These are phyloP conservation scores for Colletotrichum godetiae DNA, from an alignment of 2,329 filamentous ascomycete genomes.

Conservation along the genomic window DNA sequence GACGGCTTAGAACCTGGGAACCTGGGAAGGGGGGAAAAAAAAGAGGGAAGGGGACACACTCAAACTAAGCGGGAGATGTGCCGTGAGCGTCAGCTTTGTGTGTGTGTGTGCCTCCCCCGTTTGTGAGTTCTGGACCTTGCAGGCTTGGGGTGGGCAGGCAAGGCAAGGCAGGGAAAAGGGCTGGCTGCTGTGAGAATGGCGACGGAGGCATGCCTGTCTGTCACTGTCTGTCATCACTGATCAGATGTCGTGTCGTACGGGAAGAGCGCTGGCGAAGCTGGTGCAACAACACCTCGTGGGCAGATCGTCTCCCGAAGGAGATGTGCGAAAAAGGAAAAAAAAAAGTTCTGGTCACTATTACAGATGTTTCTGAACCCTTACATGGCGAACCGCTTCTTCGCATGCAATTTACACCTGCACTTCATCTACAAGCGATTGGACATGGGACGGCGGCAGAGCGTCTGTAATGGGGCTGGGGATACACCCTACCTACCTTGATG, in stretches of 20 bases:
- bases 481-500: no score
- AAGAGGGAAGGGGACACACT: neutral
- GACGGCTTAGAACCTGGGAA: neutral
- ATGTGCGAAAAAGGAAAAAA: no score
- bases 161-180: neutral
- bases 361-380: neutral
- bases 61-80: neutral
- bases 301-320: neutral
- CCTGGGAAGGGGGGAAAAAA: no score
- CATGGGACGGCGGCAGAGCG: neutral
- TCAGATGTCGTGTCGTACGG: neutral
- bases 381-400: neutral
- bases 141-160: neutral
- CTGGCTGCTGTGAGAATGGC: neutral
- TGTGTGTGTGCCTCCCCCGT: neutral
- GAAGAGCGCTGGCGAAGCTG: neutral
- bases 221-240: neutral
- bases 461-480: neutral
- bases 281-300: neutral
- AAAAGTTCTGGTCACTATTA: no score
- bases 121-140: neutral
- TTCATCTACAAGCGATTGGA: neutral
- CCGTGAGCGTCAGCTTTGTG: neutral
- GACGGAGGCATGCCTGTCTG: neutral
- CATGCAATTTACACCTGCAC: neutral